phyloP scores from a whole-genome alignment of 805 yeast species.

The Candida ficus region DNA sequence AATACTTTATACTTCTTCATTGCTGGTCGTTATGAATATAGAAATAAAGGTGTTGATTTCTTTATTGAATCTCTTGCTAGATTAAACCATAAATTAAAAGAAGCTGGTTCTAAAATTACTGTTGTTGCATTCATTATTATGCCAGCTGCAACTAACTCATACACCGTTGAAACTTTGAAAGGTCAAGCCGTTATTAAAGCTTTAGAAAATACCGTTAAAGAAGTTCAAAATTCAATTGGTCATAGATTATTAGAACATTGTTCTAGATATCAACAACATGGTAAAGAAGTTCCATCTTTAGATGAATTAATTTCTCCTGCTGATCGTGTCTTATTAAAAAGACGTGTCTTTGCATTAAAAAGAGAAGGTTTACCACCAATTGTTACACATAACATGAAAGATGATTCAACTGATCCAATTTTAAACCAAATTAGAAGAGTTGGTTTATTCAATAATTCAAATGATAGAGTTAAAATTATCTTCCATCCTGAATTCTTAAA shows the following conservation, averaged over 20 bases:
- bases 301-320: constrained; percentile 82
- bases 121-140: constrained; percentile 96
- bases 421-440: constrained; percentile 89
- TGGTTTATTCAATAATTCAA: constrained; percentile 81
- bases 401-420: constrained; percentile 87
- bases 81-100: constrained; percentile 81
- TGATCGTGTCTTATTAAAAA: constrained; percentile 82
- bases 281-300: constrained; percentile 65
- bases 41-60: constrained; percentile 96
- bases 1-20: constrained; percentile 93
- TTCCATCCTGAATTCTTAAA: constrained; percentile 97
- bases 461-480: constrained; percentile 88
- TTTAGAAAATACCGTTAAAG: constrained; percentile 80
- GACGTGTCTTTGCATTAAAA: constrained; percentile 90
- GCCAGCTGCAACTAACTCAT: constrained; percentile 95
- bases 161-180: constrained; percentile 90
- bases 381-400: constrained; percentile 95
- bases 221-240: constrained; percentile 83
- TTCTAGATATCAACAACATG: constrained; percentile 56
- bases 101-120: constrained; percentile 77
- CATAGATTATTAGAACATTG: constrained; percentile 87
- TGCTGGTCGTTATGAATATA: constrained; percentile 95
- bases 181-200: constrained; percentile 96
- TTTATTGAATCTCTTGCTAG: constrained; percentile 91
- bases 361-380: constrained; percentile 89